Evolutionary conservation across 805 yeast species (phyloP), one percentile per base, ranked within the genome.

Genomic region (Candida xiaguanensis): DNA sequence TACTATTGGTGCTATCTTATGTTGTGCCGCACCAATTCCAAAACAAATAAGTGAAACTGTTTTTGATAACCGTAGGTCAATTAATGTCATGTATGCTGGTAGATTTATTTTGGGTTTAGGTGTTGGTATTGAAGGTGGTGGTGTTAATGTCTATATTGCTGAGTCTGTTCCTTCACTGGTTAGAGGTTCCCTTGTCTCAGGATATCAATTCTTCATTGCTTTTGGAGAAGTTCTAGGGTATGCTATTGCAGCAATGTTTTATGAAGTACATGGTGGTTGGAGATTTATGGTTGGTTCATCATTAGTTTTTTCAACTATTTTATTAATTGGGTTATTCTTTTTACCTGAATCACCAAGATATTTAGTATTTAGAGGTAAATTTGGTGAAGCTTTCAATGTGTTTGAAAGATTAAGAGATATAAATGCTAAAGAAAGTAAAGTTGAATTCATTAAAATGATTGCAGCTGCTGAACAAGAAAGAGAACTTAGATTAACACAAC

Each of bases 181-280:
- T 19, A 68, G 85, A 47, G 85, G 85, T 48, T 72, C 70, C 43
- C 57, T 80, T 34, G 85, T 79, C 16, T 77, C 85, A 2, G 52
- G 79, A 56, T 79, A 77, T 54, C 86, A 80, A 56, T 73, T 79
- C 55, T 76, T 73, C 53, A 75, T 79, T 52, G 85, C 85, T 0
- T 63, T 80, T 20, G 85, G 86, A 40, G 85, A 80, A 52, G 80
- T 79, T 11, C 49, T 79, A 25, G 85, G 86, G 14, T 80, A 71
- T 48, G 81, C 82, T 3, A 67, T 77, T 40, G 79, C 81, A 31
- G 84, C 82, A 8, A 77, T 79, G 14, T 80, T 80, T 58, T 75
- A 69, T 43, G 68, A 66, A 14, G 79, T 78, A 8, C 45, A 58
- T 3, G 78, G 75, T 24, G 82, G 80, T 17, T 80, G 86, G 86